phyloP scores from a whole-genome alignment of 2,329 filamentous ascomycete genomes.

The Akanthomyces lecanii region DNA sequence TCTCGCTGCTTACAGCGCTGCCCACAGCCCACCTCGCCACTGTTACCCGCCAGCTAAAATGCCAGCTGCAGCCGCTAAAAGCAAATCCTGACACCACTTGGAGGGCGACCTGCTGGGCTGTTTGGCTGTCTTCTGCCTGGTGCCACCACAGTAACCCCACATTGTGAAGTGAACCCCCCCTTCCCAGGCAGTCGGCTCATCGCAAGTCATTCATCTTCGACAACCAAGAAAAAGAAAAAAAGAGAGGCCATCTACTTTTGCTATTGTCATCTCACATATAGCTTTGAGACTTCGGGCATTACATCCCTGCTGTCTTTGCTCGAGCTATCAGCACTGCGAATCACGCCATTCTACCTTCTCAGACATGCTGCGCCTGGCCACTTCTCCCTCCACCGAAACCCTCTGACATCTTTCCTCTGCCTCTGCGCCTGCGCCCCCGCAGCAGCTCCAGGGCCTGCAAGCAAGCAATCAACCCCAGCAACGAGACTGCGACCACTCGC shows the following conservation, averaged over 20 bases:
- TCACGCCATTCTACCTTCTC: not conserved
- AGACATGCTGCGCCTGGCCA: not conserved
- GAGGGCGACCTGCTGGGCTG: too few relatives aligned
- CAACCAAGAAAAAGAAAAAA: not conserved
- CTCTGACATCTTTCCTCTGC: slow-evolving; percentile 3
- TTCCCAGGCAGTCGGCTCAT: not conserved
- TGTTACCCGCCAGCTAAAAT: too few relatives aligned
- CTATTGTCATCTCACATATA: not conserved
- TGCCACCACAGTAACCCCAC: slow-evolving; percentile 5
- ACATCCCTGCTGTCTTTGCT: not conserved
- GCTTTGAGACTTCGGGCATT: not conserved
- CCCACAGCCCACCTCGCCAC: not conserved
- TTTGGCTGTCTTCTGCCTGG: not conserved
- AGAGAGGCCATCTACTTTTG: not conserved
- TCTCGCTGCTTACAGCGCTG: not conserved
- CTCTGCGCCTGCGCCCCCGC: slow-evolving; percentile 2
- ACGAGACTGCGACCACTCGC: not conserved
- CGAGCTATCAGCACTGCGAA: not conserved
- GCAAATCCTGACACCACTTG: too few relatives aligned
- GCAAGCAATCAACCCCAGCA: not conserved
- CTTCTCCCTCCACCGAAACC: not conserved
- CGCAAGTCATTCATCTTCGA: not conserved
- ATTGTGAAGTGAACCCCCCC: not conserved
- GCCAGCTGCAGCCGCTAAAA: too few relatives aligned
- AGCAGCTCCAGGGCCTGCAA: not conserved